phyloP scores from a whole-genome alignment of 306 rosid species.

The Citrullus colocynthis region DNA sequence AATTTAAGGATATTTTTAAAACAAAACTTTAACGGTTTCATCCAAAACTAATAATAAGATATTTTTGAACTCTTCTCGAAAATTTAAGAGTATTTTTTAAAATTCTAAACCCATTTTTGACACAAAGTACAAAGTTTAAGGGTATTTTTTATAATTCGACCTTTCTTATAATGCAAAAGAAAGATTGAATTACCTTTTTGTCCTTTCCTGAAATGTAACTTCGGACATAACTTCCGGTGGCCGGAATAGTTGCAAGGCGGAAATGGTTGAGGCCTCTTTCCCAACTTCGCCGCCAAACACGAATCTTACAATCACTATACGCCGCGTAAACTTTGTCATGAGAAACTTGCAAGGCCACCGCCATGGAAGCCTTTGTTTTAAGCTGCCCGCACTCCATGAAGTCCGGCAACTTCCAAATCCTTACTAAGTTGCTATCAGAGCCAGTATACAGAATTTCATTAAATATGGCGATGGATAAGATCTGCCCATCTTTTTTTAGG shows the following conservation, averaged over 20 bases:
- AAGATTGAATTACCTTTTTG: constrained; percentile 38
- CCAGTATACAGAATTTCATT: constrained; percentile 71
- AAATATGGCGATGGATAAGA: constrained; percentile 47
- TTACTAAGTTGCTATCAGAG: constrained; percentile 42
- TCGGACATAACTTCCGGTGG: constrained; percentile 49
- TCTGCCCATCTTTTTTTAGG: constrained; percentile 75
- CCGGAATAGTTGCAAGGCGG: constrained; percentile 58
- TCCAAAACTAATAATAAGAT: no score
- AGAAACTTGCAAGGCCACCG: constrained; percentile 54
- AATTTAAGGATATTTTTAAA: no score
- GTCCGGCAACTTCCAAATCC: constrained; percentile 87
- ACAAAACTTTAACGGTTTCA: no score
- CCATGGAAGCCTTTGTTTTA: constrained; percentile 56
- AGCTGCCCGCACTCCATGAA: constrained; percentile 75
- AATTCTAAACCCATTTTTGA: no score
- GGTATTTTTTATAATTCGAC: no score
- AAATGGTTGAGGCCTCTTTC: constrained; percentile 63
- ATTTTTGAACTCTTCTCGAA: no score
- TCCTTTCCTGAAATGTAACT: constrained; percentile 69
- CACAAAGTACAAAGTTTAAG: no score
- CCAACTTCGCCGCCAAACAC: constrained; percentile 66
- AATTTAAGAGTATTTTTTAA: no score
- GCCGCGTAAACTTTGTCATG: constrained; percentile 83
- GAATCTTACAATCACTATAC: constrained; percentile 68
- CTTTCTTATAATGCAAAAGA: background rate